These are phyloP conservation scores for Calonectria crousiana DNA, from an alignment of 2,329 filamentous ascomycete species.

Conservation along the genomic window DNA sequence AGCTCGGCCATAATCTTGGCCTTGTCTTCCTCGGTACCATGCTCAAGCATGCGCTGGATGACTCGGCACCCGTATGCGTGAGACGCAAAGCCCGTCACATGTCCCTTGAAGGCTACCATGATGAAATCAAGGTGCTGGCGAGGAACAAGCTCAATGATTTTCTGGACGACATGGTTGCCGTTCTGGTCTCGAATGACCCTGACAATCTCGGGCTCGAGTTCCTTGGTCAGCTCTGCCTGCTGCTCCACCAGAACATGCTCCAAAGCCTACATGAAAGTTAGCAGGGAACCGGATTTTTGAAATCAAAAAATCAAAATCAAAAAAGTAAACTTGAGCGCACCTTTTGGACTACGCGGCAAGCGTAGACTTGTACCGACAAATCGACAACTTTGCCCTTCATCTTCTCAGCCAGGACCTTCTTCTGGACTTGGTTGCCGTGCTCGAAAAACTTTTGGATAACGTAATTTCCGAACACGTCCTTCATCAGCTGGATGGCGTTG, in stretches of 20 bases:
- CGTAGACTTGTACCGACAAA: slow-evolving; percentile 90
- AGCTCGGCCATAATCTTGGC: slow-evolving; percentile 82
- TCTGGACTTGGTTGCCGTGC: slow-evolving; percentile 93
- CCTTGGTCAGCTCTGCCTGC: slow-evolving; percentile 84
- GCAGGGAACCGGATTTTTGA: slow-evolving; percentile 39
- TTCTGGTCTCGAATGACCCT: slow-evolving; percentile 88
- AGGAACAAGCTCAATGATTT: slow-evolving; percentile 86
- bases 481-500: slow-evolving; percentile 91
- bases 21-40: slow-evolving; percentile 80
- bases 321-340: slow-evolving; percentile 55
- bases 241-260: slow-evolving; percentile 94
- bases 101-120: slow-evolving; percentile 81
- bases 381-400: slow-evolving; percentile 89
- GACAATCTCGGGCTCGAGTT: slow-evolving; percentile 82
- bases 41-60: slow-evolving; percentile 90
- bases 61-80: slow-evolving; percentile 93
- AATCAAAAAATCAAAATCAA: no score
- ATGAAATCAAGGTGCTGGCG: slow-evolving; percentile 86
- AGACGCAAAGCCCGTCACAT: slow-evolving; percentile 79
- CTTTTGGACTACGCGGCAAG: slow-evolving; percentile 96
- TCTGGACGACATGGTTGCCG: slow-evolving; percentile 97
- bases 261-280: slow-evolving; percentile 71
- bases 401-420: slow-evolving; percentile 84
- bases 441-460: slow-evolving; percentile 99
- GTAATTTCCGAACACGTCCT: slow-evolving; percentile 97